Evolutionary conservation across 2,329 filamentous ascomycete genomes (phyloP).

Genomic region (Colletotrichum chrysophilum): DNA sequence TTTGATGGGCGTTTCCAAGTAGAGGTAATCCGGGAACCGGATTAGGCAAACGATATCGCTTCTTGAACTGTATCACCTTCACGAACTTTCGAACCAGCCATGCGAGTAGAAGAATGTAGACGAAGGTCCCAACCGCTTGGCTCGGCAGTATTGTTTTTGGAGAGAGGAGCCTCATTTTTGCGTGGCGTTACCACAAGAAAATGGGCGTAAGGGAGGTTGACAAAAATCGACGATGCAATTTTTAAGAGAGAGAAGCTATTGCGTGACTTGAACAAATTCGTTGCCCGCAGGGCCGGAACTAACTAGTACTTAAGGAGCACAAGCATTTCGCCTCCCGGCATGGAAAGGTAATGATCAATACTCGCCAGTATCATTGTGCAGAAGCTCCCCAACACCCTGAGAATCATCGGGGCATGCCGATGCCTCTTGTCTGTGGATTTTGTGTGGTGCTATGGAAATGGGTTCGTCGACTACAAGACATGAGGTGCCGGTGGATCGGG

Average conservation of each 20-base stretch:
- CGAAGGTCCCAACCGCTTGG: background rate
- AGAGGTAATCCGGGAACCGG: background rate
- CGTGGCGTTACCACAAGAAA: fast-evolving
- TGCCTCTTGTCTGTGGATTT: background rate
- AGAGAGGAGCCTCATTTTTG: background rate
- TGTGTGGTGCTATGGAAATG: background rate
- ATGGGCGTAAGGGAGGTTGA: background rate
- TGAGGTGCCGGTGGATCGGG: background rate
- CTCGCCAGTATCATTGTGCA: background rate
- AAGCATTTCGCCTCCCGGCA: background rate
- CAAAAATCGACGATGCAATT: fast-evolving
- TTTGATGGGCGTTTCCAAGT: background rate
- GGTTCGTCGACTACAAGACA: background rate
- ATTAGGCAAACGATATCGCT: background rate
- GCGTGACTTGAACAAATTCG: background rate
- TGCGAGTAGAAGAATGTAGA: background rate
- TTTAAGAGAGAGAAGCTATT: background rate
- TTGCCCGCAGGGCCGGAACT: background rate
- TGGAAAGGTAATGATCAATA: background rate
- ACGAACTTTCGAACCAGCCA: background rate
- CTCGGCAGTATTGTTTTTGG: background rate
- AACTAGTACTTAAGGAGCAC: background rate
- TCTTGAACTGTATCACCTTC: background rate
- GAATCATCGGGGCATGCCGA: background rate
- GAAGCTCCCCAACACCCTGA: background rate